phyloP scores from a whole-genome alignment of 495 filamentous ascomycete genomes.

The Annulohypoxylon bovei region DNA sequence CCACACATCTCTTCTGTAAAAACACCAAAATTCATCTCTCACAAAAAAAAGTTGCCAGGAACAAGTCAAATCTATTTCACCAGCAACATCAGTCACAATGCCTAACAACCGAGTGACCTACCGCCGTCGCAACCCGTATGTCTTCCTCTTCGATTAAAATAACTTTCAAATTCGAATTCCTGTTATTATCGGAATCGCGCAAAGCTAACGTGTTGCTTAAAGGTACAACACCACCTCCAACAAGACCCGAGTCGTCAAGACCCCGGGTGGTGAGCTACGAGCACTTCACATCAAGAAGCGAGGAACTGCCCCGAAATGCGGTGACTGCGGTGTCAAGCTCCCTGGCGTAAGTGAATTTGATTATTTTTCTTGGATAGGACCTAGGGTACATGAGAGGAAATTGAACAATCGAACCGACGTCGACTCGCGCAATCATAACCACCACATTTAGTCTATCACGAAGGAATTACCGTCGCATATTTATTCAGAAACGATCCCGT shows the following conservation, averaged over 20 bases:
- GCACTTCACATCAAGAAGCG: conserved; percentile 99
- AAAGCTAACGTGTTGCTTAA: conserved; percentile 43
- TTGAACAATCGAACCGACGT: background rate
- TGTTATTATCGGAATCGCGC: conserved; percentile 12
- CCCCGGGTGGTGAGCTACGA: conserved; percentile 91
- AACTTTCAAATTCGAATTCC: conserved; percentile 21
- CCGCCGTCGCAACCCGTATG: conserved; percentile 93
- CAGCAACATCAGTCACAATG: conserved; percentile 70
- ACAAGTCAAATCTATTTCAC: conserved; percentile 53
- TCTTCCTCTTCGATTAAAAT: conserved; percentile 43
- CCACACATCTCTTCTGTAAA: conserved; percentile 42
- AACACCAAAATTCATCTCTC: conserved; percentile 56
- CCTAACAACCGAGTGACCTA: conserved; percentile 67
- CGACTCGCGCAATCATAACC: background rate
- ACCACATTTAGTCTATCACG: background rate
- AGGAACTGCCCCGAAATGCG: conserved; percentile 95
- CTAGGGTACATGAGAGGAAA: background rate
- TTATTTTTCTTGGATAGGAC: conserved; percentile 5
- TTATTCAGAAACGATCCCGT: background rate
- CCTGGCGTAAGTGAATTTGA: conserved; percentile 77
- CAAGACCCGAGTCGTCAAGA: conserved; percentile 95
- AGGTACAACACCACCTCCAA: conserved; percentile 98
- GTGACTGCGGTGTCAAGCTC: conserved; percentile 97
- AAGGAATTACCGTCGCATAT: background rate
- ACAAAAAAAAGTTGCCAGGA: conserved; percentile 56